These are phyloP conservation scores for Wickerhamomyces chambardii DNA, from an alignment of 805 yeast species.

Conservation along the genomic window DNA sequence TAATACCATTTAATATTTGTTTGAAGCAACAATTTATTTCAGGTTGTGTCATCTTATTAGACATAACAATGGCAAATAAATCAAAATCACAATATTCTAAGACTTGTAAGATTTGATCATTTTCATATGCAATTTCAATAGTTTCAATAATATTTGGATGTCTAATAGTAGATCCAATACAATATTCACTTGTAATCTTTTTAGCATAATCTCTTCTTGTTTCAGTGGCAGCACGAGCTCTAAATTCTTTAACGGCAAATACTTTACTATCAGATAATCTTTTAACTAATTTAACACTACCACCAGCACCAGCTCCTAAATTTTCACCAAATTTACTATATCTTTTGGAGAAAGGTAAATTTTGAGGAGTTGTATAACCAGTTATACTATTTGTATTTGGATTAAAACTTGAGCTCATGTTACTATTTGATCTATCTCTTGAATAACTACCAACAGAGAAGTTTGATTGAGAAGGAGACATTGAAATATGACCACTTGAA, in stretches of 20 bases:
- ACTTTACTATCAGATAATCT: constrained; percentile 58
- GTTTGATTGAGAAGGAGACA: constrained; percentile 9
- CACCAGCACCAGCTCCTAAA: constrained; percentile 95
- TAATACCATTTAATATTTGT: constrained; percentile 71
- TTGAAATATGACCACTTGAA: constrained; percentile 8
- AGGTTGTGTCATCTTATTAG: constrained; percentile 60
- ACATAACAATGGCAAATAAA: constrained; percentile 89
- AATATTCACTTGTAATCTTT: constrained; percentile 76
- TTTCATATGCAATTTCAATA: constrained; percentile 68
- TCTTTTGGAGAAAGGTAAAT: constrained; percentile 58
- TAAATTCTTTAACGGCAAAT: constrained; percentile 87
- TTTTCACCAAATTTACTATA: constrained; percentile 80
- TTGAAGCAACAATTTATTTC: constrained; percentile 78
- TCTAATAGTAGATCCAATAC: constrained; percentile 67
- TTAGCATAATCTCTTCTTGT: constrained; percentile 59
- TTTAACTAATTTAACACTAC: constrained; percentile 69
- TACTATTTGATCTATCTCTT: constrained; percentile 16
- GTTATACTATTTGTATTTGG: constrained; percentile 28
- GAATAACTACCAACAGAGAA: constrained; percentile 8
- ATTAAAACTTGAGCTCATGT: constrained; percentile 19
- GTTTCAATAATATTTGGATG: constrained; percentile 81
- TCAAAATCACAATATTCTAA: constrained; percentile 94
- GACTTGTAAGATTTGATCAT: constrained; percentile 54
- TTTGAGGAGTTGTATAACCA: constrained; percentile 27
- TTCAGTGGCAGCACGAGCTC: constrained; percentile 56